These are phyloP conservation scores for Arabis alpina DNA, from an alignment of 345 rosid genomes.

Conservation along the genomic window DNA sequence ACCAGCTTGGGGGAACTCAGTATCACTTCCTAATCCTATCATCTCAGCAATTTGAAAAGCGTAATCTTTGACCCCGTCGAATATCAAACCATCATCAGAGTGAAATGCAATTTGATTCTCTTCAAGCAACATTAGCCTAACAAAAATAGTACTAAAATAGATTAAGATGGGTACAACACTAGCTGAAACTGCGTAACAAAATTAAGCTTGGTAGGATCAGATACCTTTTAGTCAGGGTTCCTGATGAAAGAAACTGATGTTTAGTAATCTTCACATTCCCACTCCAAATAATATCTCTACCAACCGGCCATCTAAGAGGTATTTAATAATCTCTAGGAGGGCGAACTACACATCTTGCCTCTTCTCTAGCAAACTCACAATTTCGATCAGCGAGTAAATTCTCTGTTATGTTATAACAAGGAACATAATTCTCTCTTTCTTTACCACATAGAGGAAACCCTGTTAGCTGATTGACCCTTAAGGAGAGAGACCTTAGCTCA, in stretches of 20 bases:
- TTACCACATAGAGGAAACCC: constrained; percentile 76
- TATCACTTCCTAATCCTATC: constrained; percentile 85
- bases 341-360: constrained; percentile 64
- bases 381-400: constrained; percentile 71
- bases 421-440: constrained; percentile 82
- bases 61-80: constrained; percentile 89
- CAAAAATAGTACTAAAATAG: constrained; percentile 14
- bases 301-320: constrained; percentile 86
- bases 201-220: not conserved
- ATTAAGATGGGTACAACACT: constrained; percentile 14
- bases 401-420: constrained; percentile 79
- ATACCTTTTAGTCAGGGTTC: constrained; percentile 93
- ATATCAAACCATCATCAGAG: constrained; percentile 77
- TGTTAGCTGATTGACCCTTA: constrained; percentile 51
- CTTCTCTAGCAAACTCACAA: constrained; percentile 58
- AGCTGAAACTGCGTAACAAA: not conserved
- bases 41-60: constrained; percentile 92
- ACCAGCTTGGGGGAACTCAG: constrained; percentile 83
- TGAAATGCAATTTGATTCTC: constrained; percentile 97
- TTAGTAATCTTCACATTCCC: constrained; percentile 88
- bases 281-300: constrained; percentile 90
- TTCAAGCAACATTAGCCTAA: constrained; percentile 87
- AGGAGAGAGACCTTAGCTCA: constrained; percentile 63
- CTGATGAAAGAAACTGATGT: constrained; percentile 92
- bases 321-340: constrained; percentile 91